A percentile compares a stretch with the other conserved stretches of the same genome.
phyloP scores from a whole-genome alignment of 331 rosid species.

The Malus hybrid region DNA sequence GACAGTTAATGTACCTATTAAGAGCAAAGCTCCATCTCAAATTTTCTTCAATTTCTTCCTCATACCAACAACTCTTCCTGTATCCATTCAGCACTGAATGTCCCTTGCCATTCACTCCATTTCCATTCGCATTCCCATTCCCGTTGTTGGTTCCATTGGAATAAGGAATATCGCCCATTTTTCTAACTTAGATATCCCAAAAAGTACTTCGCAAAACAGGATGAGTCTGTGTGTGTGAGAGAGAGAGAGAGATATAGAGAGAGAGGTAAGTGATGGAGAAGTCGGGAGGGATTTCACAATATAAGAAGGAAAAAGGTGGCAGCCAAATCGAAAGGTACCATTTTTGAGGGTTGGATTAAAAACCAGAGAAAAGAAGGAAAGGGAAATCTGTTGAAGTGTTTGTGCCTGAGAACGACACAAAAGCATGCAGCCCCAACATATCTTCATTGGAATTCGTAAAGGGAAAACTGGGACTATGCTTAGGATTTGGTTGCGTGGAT shows the following conservation, averaged over 20 bases:
- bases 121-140: slow-evolving; percentile 30
- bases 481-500: slow-evolving; percentile 31
- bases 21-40: slow-evolving; percentile 97
- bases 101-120: slow-evolving; percentile 46
- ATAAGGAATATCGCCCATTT: slow-evolving; percentile 70
- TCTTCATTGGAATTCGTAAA: slow-evolving; percentile 62
- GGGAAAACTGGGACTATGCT: slow-evolving; percentile 17
- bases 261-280: slow-evolving; percentile 19
- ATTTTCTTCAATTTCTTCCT: slow-evolving; percentile 93
- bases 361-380: background rate
- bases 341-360: slow-evolving; percentile 4
- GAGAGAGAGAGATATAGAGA: background rate
- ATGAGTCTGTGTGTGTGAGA: too few relatives aligned
- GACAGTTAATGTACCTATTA: slow-evolving; percentile 45
- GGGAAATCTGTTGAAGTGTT: slow-evolving; percentile 37
- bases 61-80: slow-evolving; percentile 95
- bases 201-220: background rate
- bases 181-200: background rate
- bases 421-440: slow-evolving; percentile 28
- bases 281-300: slow-evolving; percentile 32
- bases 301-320: slow-evolving; percentile 27
- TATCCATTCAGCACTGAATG: slow-evolving; percentile 62
- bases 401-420: slow-evolving; percentile 23
- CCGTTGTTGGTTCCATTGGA: slow-evolving; percentile 41
- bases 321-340: slow-evolving; percentile 20